These are phyloP conservation scores for Starmerella davenportii DNA, from an alignment of 805 yeast genomes.

Conservation along the genomic window DNA sequence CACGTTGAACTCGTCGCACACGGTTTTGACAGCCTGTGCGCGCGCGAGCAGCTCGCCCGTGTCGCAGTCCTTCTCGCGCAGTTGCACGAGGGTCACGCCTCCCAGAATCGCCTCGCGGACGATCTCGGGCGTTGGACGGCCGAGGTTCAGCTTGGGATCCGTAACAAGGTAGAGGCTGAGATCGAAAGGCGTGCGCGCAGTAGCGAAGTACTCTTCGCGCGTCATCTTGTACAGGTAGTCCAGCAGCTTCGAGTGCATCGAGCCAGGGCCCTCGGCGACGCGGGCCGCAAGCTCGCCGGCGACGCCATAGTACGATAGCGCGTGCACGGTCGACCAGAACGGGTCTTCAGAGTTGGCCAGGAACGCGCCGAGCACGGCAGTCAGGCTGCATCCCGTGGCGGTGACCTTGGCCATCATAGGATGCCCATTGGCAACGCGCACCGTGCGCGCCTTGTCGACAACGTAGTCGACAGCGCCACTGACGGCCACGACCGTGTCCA, in stretches of 20 bases:
- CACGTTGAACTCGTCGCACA: constrained; percentile 42
- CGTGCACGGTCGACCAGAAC: constrained; percentile 7
- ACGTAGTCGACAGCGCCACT: constrained; percentile 14
- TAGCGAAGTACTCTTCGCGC: constrained; percentile 3
- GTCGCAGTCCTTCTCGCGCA: constrained; percentile 59
- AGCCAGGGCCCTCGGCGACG: constrained; percentile 11
- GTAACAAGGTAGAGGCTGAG: constrained; percentile 15
- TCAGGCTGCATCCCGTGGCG: constrained; percentile 16
- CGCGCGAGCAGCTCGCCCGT: constrained; percentile 48
- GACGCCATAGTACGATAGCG: constrained; percentile 12
- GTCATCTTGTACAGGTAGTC: constrained; percentile 13
- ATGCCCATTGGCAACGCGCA: constrained; percentile 10
- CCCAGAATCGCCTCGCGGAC: constrained; percentile 35
- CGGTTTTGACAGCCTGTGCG: constrained; percentile 41
- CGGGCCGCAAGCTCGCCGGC: constrained; percentile 16
- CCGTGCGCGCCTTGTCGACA: constrained; percentile 5
- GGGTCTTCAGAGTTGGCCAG: not conserved
- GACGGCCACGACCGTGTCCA: constrained; percentile 8
- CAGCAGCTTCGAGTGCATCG: constrained; percentile 13
- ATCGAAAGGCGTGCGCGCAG: constrained; percentile 11
- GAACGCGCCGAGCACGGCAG: constrained; percentile 14
- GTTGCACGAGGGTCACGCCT: constrained; percentile 68
- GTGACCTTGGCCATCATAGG: constrained; percentile 16
- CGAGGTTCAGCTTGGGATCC: constrained; percentile 12
- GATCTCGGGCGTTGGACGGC: constrained; percentile 4